Base-by-base conservation (phyloP, 352 stramenopile species). In the Pythium dissotocum region DNA sequence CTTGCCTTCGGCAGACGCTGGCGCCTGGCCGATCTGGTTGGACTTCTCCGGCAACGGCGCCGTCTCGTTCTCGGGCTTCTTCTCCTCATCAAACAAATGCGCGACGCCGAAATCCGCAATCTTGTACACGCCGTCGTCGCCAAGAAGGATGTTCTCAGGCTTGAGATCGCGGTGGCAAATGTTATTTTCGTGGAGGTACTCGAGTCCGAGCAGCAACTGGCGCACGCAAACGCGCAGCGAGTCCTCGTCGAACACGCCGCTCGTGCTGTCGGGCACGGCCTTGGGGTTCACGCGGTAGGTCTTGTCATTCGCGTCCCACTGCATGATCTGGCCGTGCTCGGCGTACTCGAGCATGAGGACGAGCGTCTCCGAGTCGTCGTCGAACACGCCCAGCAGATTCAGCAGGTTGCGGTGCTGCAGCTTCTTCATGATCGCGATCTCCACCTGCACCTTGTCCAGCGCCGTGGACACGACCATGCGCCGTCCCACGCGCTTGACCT, bases 341-440 rank as follows among this genome's bases (percentile, higher is more conserved):
- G 85, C 85, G 75, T 95, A 95, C 70, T 95, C 87, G 56, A 95
- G 75, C 79, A 95, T 89, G 24, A 95, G 76, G 59, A 95, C 84
- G 35, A 95, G 83, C 58, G 77, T 92, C 51, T 95, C 87, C 14
- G 80, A 72, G 72, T 93, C 87, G 59, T 95, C 85, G 63, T 95
- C 87, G 48, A 94, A 90, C 7, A 95, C 85, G 46, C 91, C 87
- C 36, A 93, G 79, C 61, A 95, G 66, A 44, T 91, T 91, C 12
- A 95, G 70, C 67, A 95, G 65, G 66, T 95, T 86, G 30, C 61
- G 70, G 68, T 95, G 87, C 60, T 85, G 69, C 33, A 95, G 73
- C 63, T 95, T 95, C 76, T 95, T 95, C 87, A 95, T 95, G 71
- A 95, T 95, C 46, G 87, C 85, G 54, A 95, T 95, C 62, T 95